Evolutionary conservation across 1,284 basidiomycete genomes (phyloP).

Genomic region (Trichosporon coremiiforme): DNA sequence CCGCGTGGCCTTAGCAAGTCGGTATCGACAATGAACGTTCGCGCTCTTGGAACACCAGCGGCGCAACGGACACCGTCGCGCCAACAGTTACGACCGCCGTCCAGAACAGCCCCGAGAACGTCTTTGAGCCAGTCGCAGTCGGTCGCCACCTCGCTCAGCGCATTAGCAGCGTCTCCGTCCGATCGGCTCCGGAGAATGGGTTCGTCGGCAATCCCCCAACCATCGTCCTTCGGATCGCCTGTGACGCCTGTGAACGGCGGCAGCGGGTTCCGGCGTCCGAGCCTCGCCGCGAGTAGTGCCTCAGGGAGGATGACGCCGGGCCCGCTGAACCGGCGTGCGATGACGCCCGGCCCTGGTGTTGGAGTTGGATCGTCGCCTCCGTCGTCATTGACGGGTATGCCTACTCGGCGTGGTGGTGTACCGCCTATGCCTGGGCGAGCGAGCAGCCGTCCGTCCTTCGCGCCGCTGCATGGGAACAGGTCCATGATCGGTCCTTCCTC

Average conservation of each 20-base stretch:
- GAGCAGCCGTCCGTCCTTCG: constrained; percentile 19
- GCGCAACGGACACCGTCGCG: constrained; percentile 1
- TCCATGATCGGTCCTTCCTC: constrained; percentile 39
- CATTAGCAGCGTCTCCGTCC: background rate
- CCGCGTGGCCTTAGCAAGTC: constrained; percentile 16
- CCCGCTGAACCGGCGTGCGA: background rate
- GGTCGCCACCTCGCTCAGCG: constrained; percentile 8
- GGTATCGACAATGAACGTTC: constrained; percentile 1
- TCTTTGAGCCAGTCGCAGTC: constrained; percentile 23
- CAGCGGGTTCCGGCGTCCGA: background rate
- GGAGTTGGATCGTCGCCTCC: constrained; percentile 26
- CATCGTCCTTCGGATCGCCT: constrained; percentile 2
- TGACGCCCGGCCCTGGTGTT: background rate
- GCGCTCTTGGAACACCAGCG: background rate
- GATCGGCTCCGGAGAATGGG: constrained; percentile 1
- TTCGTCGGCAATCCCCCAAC: background rate
- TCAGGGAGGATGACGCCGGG: constrained; percentile 12
- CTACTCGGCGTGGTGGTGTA: constrained; percentile 26
- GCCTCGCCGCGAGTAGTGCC: constrained; percentile 5
- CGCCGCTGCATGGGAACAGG: constrained; percentile 28
- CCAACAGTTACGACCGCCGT: constrained; percentile 12
- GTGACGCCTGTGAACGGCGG: background rate
- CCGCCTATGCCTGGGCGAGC: constrained; percentile 21
- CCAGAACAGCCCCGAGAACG: constrained; percentile 9
- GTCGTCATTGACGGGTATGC: constrained; percentile 34